These are phyloP conservation scores for Beauveria pseudobassiana DNA, from an alignment of 2,329 filamentous ascomycete species.

Conservation along the genomic window DNA sequence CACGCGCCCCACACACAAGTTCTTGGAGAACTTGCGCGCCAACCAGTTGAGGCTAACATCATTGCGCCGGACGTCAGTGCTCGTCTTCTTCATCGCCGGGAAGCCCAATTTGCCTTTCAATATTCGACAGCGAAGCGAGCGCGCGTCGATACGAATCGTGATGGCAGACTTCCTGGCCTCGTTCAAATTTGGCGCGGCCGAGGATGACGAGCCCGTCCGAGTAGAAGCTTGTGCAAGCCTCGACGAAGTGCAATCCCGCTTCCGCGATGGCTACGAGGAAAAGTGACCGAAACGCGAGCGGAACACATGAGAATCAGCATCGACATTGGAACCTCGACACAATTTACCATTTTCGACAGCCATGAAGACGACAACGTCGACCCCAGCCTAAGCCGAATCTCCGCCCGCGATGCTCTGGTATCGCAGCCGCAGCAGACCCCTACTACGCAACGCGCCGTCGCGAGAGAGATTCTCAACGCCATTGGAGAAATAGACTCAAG, in stretches of 20 bases:
- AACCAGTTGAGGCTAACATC: neutral
- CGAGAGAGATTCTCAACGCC: slow-evolving; percentile 38
- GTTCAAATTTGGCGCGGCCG: slow-evolving; percentile 24
- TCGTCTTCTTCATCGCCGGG: neutral
- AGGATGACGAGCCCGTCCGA: slow-evolving; percentile 15
- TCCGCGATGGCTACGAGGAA: slow-evolving; percentile 34
- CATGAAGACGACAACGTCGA: slow-evolving; percentile 18
- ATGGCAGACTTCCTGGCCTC: slow-evolving; percentile 34
- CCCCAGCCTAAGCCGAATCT: slow-evolving; percentile 27
- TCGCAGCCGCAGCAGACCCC: slow-evolving; percentile 44
- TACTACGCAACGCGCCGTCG: slow-evolving; percentile 39
- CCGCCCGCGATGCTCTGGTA: slow-evolving; percentile 37
- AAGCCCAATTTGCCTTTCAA: neutral
- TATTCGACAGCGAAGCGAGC: neutral
- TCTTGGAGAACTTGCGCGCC: neutral
- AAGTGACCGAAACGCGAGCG: slow-evolving; percentile 39
- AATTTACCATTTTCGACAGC: slow-evolving; percentile 26
- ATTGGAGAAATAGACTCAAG: slow-evolving; percentile 40
- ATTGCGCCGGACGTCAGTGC: neutral
- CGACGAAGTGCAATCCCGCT: slow-evolving; percentile 39
- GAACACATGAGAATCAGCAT: slow-evolving; percentile 41
- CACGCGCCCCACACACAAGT: neutral
- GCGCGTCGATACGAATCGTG: neutral
- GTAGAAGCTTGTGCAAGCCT: slow-evolving; percentile 24
- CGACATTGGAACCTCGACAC: slow-evolving; percentile 36